Base-by-base conservation (phyloP, 2,329 filamentous ascomycete genomes). In the Aspergillus sergii region DNA sequence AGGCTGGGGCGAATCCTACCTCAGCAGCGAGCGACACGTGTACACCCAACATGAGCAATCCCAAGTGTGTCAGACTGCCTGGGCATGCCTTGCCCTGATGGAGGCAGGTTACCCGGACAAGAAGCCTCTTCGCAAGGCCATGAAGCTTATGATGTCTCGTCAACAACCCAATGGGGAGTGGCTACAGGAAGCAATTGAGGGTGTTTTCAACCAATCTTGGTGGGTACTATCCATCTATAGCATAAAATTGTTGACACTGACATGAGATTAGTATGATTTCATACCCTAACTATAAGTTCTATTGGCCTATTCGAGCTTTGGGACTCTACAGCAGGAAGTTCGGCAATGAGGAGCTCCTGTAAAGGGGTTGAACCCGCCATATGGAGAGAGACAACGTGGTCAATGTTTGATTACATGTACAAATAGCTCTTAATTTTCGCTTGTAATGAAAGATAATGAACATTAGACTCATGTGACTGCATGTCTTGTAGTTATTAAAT, bases 201-300 rank as follows among this genome's bases (percentile, higher is more conserved):
- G 95, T 2, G 95, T 99, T 12, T 99, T 99, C 81, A 99, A 99
- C 81, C 97, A 97, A 83, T 95, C 90, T 73, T 98, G 94, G 88
- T 89, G 77, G 81, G 86, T 85, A 43, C 19, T 21, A 8, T 11
- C 14, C 34, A 21, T 32, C 12, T n/a, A 14, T 14, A 21, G 10
- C n/a, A 45, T 48, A n/a, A 19, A 23, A 19, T 30, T 7, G 61
- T 66, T 50, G 70, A 61, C 43, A 39, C 72, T 76, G 64, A 73
- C 63, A 34, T 57, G 34, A 28, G 54, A 61, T 64, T 72, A 89
- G 88, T 84, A 98, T 97, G 93, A 99, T 99, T 68, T 95, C 93
- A 0, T 99, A 99, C 75, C 94, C 94, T 50, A 99, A 99, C 83
- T 99, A 99, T 84, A 99, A 98, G 82, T 95, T 97, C 77, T 91